Percentiles rank a stretch among this genome's conserved stretches.
phyloP scores from a whole-genome alignment of 805 yeast genomes.

The Saccharomyces cerevisiae region DNA sequence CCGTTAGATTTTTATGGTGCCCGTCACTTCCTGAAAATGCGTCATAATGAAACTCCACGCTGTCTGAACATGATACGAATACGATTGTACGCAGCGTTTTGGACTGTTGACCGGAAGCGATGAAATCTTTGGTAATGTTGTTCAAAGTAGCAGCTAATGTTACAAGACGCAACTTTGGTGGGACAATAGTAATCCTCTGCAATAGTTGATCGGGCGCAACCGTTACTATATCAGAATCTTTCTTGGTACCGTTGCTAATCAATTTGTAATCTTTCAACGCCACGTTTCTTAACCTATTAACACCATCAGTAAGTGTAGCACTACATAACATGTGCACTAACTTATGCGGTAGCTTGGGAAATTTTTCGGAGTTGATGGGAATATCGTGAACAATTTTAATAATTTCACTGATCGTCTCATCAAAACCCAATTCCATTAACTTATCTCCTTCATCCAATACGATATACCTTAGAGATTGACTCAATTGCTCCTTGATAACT shows the following conservation, averaged over 20 bases:
- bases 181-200: constrained; percentile 76
- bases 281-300: constrained; percentile 70
- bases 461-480: constrained; percentile 73
- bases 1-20: constrained; percentile 28
- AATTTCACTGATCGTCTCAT: constrained; percentile 79
- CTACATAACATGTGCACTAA: constrained; percentile 83
- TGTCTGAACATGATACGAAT: constrained; percentile 88
- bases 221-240: constrained; percentile 15
- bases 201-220: constrained; percentile 84
- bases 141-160: constrained; percentile 62
- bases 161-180: constrained; percentile 85
- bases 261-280: constrained; percentile 67
- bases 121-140: constrained; percentile 33
- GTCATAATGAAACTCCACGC: constrained; percentile 88
- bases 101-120: constrained; percentile 8
- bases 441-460: constrained; percentile 95
- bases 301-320: constrained; percentile 83
- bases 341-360: constrained; percentile 54
- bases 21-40: constrained; percentile 54
- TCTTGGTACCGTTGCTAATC: constrained; percentile 36
- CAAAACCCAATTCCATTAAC: constrained; percentile 91
- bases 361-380: constrained; percentile 30
- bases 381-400: constrained; percentile 50
- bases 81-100: constrained; percentile 57
- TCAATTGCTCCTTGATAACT: constrained; percentile 46